Evolutionary conservation across 129 eudicot species (phyloP), one percentile per base, ranked within the genome.

Genomic region (Ambrosia artemisiifolia): DNA sequence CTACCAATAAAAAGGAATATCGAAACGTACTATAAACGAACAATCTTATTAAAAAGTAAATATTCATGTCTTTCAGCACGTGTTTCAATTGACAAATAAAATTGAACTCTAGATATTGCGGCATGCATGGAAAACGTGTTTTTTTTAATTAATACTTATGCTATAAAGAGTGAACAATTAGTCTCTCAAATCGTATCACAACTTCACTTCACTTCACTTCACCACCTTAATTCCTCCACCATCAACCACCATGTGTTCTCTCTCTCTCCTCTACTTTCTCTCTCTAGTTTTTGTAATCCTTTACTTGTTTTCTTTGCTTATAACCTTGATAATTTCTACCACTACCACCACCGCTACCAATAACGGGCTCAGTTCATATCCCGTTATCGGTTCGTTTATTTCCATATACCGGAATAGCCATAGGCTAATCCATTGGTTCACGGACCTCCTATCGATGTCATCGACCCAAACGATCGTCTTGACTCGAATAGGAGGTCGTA

Each of bases 361-460:
- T 30, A 70, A 72, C 13, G 84, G 82, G 1, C 63, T 81, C 5
- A 72, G 14, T 1, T 76, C 96, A 6, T 87, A 85, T 73, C 95
- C 98, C 0, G 11, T 89, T 5, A 74, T 89, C 3, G 98, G 92
- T 4, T 85, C 86, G 47, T 78, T 93, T 3, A 30, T 85, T 11
- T 74, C 95, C 2, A 83, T 87, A 79, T 80, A 81, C 82, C 74
- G 64, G 13, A 93, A 93, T 70, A 79, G 92, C 42, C 62, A 36
- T 30, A 84, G 95, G 12, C 83, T 93, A 2, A 63, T 89, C 16
- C 86, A 93, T 46, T 93, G 98, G 98, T 89, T 85, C 91, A 93
- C 98, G 11, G 76, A 90, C 34, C 83, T 93, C 56, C 79, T 93
- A 5, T 50, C 85, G 1, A n/a, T 42, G 1, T 89, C 98, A 0